A percentile compares a stretch with the other conserved stretches of the same genome.
These are phyloP conservation scores for Moesziomyces sp. DNA, from an alignment of 1,284 basidiomycete species.

Conservation along the genomic window DNA sequence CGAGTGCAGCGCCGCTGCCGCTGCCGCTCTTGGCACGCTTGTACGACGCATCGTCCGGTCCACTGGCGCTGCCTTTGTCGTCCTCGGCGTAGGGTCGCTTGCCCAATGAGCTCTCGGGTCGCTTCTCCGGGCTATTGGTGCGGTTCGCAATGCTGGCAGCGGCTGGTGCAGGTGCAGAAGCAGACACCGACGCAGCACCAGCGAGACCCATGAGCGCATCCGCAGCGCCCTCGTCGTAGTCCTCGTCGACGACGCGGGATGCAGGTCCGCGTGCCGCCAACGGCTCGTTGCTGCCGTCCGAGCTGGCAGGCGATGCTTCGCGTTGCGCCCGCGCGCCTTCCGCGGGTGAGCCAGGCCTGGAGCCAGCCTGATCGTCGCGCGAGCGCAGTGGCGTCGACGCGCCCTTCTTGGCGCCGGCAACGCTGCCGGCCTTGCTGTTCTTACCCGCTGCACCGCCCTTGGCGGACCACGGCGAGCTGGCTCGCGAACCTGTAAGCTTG, in stretches of 20 bases:
- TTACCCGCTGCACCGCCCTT: conserved; percentile 23
- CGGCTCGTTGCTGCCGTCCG: conserved; percentile 55
- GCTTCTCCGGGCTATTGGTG: conserved; percentile 31
- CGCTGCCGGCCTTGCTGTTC: conserved; percentile 19
- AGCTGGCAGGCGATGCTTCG: conserved; percentile 44
- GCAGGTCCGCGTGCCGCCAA: conserved; percentile 40
- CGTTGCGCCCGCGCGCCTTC: conserved; percentile 27
- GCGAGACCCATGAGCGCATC: conserved; percentile 67
- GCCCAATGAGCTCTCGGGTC: conserved; percentile 43
- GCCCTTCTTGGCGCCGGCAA: conserved; percentile 20
- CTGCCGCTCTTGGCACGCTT: conserved; percentile 44
- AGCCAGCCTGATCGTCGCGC: conserved; percentile 23
- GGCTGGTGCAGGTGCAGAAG: conserved; percentile 14
- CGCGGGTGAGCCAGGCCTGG: conserved; percentile 26
- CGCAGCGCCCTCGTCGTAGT: conserved; percentile 66
- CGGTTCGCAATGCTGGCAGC: conserved; percentile 12
- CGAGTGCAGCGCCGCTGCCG: conserved; percentile 6
- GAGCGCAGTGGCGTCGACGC: conserved; percentile 23
- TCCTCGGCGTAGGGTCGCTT: conserved; percentile 46
- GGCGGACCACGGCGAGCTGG: conserved; percentile 47
- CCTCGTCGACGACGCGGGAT: conserved; percentile 59
- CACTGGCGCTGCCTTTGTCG: conserved; percentile 9
- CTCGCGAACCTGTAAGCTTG: conserved; percentile 38
- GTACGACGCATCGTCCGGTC: conserved; percentile 25
- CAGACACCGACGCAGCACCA: conserved; percentile 56